Percentiles rank a stretch among this genome's conserved stretches.
Conservation (phyloP, 2,329 filamentous ascomycete species). For the Colletotrichum filicis region DNA sequence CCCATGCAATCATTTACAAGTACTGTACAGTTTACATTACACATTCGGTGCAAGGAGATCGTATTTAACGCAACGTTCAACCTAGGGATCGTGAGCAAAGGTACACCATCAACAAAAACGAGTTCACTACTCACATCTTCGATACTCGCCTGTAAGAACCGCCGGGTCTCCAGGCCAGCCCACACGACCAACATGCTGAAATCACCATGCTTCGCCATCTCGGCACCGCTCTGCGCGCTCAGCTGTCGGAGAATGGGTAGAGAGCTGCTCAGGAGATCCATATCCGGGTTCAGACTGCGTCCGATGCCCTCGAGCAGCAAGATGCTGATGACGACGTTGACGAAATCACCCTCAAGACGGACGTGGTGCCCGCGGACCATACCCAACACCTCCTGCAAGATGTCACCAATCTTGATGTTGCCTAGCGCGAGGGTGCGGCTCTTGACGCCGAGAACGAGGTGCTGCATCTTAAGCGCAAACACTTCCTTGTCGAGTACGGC, state of each 20-base stretch:
- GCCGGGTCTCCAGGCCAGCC: constrained; percentile 88
- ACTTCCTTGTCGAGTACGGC: constrained; percentile 90
- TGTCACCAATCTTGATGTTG: constrained; percentile 95
- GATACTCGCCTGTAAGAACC: constrained; percentile 89
- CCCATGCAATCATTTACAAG: constrained; percentile 24
- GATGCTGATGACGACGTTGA: constrained; percentile 97
- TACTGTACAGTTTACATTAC: constrained; percentile 50
- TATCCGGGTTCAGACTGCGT: constrained; percentile 82
- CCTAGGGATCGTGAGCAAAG: constrained; percentile 54
- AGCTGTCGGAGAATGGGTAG: constrained; percentile 91
- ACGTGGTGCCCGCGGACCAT: constrained; percentile 97
- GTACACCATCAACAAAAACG: constrained; percentile 9
- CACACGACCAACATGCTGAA: constrained; percentile 91
- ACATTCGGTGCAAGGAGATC: constrained; percentile 90
- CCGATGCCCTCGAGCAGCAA: constrained; percentile 94
- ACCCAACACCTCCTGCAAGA: constrained; percentile 86
- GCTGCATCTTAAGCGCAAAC: constrained; percentile 96
- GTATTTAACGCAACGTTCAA: constrained; percentile 90
- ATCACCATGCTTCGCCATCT: constrained; percentile 77
- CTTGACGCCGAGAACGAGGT: constrained; percentile 92
- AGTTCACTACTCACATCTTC: constrained; percentile 74
- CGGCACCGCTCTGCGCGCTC: constrained; percentile 78
- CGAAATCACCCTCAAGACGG: constrained; percentile 94
- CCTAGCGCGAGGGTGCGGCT: constrained; percentile 89
- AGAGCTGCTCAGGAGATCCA: constrained; percentile 88